phyloP scores from a whole-genome alignment of 306 rosid genomes.

The Herpetospermum pedunculosum region DNA sequence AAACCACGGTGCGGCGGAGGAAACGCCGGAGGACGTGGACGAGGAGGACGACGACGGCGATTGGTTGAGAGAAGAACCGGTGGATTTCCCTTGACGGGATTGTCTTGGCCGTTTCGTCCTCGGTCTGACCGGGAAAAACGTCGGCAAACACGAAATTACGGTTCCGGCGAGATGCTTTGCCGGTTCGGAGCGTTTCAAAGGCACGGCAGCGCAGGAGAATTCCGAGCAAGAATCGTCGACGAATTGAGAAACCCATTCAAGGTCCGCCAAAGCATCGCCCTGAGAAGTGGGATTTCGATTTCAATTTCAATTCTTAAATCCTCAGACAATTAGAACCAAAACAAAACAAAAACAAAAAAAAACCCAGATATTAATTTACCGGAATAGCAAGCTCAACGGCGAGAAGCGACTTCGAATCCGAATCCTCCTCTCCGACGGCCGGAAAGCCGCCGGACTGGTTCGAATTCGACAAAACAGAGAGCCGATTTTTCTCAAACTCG shows the following conservation, averaged over 20 bases:
- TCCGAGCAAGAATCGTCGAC: constrained; percentile 74
- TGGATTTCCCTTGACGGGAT: constrained; percentile 14
- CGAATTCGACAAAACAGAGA: constrained; percentile 38
- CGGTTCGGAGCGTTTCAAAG: constrained; percentile 26
- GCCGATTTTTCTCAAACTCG: constrained; percentile 19
- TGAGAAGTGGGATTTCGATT: constrained; percentile 16
- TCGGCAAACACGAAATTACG: constrained; percentile 26
- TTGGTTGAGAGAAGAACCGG: constrained; percentile 17
- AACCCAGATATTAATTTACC: constrained; percentile 27
- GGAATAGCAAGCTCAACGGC: constrained; percentile 56
- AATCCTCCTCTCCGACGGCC: constrained; percentile 21
- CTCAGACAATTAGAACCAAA: neutral
- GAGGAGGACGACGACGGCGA: constrained; percentile 31
- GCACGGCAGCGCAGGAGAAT: constrained; percentile 26
- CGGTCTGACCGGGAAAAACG: constrained; percentile 34
- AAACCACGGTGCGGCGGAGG: constrained; percentile 20
- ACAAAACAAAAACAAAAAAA: neutral
- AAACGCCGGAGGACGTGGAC: constrained; percentile 30
- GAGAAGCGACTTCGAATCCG: constrained; percentile 36
- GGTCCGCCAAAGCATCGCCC: constrained; percentile 66
- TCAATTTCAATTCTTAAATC: neutral
- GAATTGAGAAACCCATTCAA: constrained; percentile 89
- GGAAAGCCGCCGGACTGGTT: constrained; percentile 11
- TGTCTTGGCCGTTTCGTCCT: constrained; percentile 36
- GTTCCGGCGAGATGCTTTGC: constrained; percentile 13